These are phyloP conservation scores for Elaeis oleifera DNA, from an alignment of 202 grass and related monocot species.

Conservation along the genomic window DNA sequence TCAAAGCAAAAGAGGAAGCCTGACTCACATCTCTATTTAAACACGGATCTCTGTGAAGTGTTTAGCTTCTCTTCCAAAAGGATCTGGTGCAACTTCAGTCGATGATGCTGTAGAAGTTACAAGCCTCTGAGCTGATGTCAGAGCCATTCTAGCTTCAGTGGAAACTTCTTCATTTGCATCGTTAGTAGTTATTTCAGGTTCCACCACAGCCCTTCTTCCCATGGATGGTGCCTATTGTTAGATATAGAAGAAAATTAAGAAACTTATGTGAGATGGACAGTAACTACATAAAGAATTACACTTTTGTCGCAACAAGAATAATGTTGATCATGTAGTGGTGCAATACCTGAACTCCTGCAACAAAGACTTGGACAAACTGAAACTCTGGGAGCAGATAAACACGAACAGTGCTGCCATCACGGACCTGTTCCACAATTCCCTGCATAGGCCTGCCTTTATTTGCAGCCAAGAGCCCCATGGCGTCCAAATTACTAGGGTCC, in stretches of 20 bases:
- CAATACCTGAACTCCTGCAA: conserved; percentile 80
- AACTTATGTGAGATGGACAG: too few relatives aligned
- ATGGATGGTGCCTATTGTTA: conserved; percentile 63
- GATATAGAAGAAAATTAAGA: too few relatives aligned
- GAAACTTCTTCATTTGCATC: conserved; percentile 54
- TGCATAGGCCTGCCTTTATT: conserved; percentile 92
- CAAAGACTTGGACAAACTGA: conserved; percentile 93
- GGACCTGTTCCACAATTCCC: conserved; percentile 88
- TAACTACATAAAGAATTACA: too few relatives aligned
- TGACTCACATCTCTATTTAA: conserved; percentile 84
- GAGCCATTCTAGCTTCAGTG: conserved; percentile 33
- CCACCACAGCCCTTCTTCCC: conserved; percentile 65
- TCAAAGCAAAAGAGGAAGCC: background rate
- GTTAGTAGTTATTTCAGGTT: conserved; percentile 34
- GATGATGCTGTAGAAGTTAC: conserved; percentile 41
- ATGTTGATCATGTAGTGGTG: background rate
- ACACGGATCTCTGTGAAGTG: conserved; percentile 84
- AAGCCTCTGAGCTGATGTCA: conserved; percentile 90
- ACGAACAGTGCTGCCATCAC: conserved; percentile 85
- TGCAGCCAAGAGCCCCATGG: conserved; percentile 56
- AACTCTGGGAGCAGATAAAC: conserved; percentile 88
- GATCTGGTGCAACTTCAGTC: conserved; percentile 74
- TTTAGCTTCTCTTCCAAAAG: conserved; percentile 86
- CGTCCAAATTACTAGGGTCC: conserved; percentile 84
- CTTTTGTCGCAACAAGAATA: too few relatives aligned